Evolutionary conservation across 805 yeast species (phyloP).

Genomic region (Candida peoriensis): DNA sequence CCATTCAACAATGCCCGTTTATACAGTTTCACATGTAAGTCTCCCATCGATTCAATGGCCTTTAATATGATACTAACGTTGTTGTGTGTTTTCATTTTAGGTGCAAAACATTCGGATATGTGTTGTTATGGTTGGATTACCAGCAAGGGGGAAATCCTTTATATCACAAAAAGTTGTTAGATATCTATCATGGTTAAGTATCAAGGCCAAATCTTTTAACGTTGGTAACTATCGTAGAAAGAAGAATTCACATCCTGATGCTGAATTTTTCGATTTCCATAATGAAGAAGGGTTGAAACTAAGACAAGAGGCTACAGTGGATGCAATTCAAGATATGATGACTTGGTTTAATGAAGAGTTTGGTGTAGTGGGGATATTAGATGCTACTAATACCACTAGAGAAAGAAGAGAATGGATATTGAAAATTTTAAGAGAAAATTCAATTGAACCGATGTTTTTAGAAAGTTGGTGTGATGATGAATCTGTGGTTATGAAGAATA

Average conservation of each 20-base stretch:
- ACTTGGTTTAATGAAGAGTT: constrained; percentile 76
- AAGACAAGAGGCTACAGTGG: constrained; percentile 63
- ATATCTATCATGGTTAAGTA: constrained; percentile 87
- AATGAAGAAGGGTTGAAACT: constrained; percentile 61
- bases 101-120: constrained; percentile 74
- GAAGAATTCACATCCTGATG: constrained; percentile 56
- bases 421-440: constrained; percentile 53
- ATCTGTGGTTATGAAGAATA: constrained; percentile 70
- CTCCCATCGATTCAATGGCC: not conserved
- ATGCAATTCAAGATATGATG: constrained; percentile 76
- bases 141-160: constrained; percentile 90
- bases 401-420: constrained; percentile 64
- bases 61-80: constrained; percentile 1
- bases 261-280: constrained; percentile 69
- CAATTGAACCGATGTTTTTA: constrained; percentile 84
- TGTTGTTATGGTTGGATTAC: constrained; percentile 84
- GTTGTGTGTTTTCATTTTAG: constrained; percentile 12
- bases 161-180: constrained; percentile 93
- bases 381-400: constrained; percentile 85
- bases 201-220: constrained; percentile 80
- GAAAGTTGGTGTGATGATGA: constrained; percentile 90
- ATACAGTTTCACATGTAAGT: constrained; percentile 35
- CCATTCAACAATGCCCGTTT: constrained; percentile 31
- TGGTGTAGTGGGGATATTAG: constrained; percentile 89
- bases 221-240: constrained; percentile 82